Evolutionary conservation across 2,329 filamentous ascomycete species (phyloP).

Genomic region (Cryphonectria carpinicola): DNA sequence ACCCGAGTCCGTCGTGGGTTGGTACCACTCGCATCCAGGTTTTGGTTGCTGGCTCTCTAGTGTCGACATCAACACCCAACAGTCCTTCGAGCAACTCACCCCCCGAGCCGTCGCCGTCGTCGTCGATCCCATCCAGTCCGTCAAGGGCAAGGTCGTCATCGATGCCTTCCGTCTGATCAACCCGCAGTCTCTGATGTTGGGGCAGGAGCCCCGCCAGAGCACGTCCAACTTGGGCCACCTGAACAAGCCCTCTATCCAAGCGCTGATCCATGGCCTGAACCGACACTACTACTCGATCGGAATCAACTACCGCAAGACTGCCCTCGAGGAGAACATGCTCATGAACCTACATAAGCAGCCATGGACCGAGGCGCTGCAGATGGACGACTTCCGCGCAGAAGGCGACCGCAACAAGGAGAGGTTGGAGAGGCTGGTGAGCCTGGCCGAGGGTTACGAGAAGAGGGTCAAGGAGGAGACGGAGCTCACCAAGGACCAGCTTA

Average conservation of each 20-base stretch:
- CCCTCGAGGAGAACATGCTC: constrained; percentile 97
- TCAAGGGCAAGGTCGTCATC: constrained; percentile 99
- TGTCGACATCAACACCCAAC: constrained; percentile 99
- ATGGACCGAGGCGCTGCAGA: constrained; percentile 96
- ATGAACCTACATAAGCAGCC: constrained; percentile 99
- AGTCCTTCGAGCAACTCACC: constrained; percentile 99
- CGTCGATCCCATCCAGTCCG: constrained; percentile 97
- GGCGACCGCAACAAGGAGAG: constrained; percentile 84
- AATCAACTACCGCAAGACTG: constrained; percentile 98
- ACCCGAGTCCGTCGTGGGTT: constrained; percentile 95
- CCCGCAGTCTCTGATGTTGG: constrained; percentile 95
- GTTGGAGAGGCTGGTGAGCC: constrained; percentile 81
- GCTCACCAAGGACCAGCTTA: constrained; percentile 93
- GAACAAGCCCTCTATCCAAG: constrained; percentile 99
- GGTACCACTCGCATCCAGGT: constrained; percentile 99
- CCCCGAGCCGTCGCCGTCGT: constrained; percentile 96
- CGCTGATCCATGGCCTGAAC: constrained; percentile 96
- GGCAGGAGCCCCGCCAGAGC: constrained; percentile 95
- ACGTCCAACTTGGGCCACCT: constrained; percentile 97
- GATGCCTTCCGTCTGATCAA: constrained; percentile 99
- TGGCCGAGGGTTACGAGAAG: constrained; percentile 98
- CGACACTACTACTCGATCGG: constrained; percentile 99
- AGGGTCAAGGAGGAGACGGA: constrained; percentile 98
- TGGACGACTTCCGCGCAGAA: constrained; percentile 92
- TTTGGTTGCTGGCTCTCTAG: constrained; percentile 99